phyloP scores from a whole-genome alignment of 768 basidiomycete species.

The Trichaptum fuscoviolaceum region DNA sequence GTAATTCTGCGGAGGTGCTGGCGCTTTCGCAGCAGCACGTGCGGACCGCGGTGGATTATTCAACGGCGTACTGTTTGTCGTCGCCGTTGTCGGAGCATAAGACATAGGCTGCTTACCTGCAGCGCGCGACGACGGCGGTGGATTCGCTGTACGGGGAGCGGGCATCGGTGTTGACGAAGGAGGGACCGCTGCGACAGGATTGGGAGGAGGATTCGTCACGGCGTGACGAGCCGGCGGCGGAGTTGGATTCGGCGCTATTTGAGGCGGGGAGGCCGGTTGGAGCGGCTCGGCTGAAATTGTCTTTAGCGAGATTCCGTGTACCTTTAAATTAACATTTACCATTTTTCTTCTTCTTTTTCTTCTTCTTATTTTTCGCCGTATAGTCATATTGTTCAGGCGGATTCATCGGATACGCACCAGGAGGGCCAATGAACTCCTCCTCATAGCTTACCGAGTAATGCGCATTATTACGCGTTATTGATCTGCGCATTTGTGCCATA shows the following conservation, averaged over 20 bases:
- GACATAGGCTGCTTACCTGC: slow-evolving; percentile 93
- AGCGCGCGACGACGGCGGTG: slow-evolving; percentile 72
- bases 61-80: slow-evolving; percentile 31
- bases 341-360: slow-evolving; percentile 43
- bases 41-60: slow-evolving; percentile 43
- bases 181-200: slow-evolving; percentile 27
- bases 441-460: slow-evolving; percentile 39
- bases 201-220: slow-evolving; percentile 22
- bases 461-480: slow-evolving; percentile 21
- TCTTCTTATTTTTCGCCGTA: slow-evolving; percentile 39
- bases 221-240: slow-evolving; percentile 19
- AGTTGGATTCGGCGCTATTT: slow-evolving; percentile 16
- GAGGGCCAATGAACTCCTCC: slow-evolving; percentile 25
- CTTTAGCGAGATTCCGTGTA: background rate
- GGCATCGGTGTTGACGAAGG: slow-evolving; percentile 32
- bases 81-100: slow-evolving; percentile 38
- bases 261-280: slow-evolving; percentile 19
- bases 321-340: slow-evolving; percentile 13
- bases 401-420: slow-evolving; percentile 19
- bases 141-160: slow-evolving; percentile 37
- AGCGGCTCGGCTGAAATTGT: slow-evolving; percentile 14
- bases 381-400: slow-evolving; percentile 25
- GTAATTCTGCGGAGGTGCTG: slow-evolving; percentile 46
- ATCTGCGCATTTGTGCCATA: slow-evolving; percentile 13
- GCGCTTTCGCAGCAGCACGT: slow-evolving; percentile 45